Evolutionary conservation across 345 rosid genomes (phyloP).

Genomic region (Hirschfeldia incana): DNA sequence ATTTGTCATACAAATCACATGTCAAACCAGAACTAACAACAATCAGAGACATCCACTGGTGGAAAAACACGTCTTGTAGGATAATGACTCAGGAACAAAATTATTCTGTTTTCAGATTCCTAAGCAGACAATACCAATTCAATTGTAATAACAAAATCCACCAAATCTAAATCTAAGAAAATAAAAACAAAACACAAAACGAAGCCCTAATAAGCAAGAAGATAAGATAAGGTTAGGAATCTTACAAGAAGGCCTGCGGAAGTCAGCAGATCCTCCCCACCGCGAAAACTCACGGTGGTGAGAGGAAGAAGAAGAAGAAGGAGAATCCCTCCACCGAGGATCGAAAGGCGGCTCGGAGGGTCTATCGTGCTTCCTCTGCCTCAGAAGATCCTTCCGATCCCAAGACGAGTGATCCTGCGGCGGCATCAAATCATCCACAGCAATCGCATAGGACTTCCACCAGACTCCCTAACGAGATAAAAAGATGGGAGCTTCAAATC

Average conservation of each 20-base stretch:
- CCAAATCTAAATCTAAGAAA: slow-evolving; percentile 6
- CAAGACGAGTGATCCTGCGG: slow-evolving; percentile 88
- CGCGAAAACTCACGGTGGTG: slow-evolving; percentile 60
- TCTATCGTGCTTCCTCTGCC: slow-evolving; percentile 89
- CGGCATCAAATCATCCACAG: slow-evolving; percentile 72
- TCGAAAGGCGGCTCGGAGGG: slow-evolving; percentile 52
- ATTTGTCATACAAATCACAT: slow-evolving; percentile 16
- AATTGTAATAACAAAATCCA: slow-evolving; percentile 10
- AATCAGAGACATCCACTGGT: neutral
- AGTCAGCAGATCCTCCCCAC: slow-evolving; percentile 72
- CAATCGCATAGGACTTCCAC: slow-evolving; percentile 48
- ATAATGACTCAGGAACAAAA: neutral
- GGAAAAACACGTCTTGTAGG: neutral
- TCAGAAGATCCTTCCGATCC: slow-evolving; percentile 88
- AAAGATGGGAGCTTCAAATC: neutral
- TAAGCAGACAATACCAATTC: neutral
- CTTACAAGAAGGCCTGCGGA: slow-evolving; percentile 80
- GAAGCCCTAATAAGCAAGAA: slow-evolving; percentile 25
- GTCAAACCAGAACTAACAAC: slow-evolving; percentile 1
- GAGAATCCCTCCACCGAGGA: slow-evolving; percentile 75
- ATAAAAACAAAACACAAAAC: neutral
- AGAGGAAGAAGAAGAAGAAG: slow-evolving; percentile 43
- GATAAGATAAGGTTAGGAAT: neutral
- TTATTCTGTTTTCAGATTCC: neutral
- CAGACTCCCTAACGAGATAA: neutral